Evolutionary conservation across 106 monocot species (phyloP).

Genomic region (Agapanthus africanus): DNA sequence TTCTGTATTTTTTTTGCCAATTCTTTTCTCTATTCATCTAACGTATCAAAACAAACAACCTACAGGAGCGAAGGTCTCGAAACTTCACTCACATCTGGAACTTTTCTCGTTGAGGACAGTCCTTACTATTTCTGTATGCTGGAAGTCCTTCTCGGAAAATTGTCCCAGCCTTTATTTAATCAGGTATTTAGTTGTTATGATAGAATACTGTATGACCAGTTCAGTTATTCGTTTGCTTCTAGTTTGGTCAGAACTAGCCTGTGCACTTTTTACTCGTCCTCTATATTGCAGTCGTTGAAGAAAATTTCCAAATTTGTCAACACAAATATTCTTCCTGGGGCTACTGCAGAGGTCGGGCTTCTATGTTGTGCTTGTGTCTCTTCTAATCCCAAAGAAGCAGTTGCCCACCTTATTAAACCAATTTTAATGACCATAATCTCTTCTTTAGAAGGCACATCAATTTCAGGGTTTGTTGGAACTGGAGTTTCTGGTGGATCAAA

Average conservation of each 20-base stretch:
- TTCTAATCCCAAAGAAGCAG: constrained; percentile 77
- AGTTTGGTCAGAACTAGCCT: background rate
- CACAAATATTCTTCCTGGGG: constrained; percentile 90
- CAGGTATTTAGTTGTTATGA: constrained; percentile 44
- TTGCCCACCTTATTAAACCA: constrained; percentile 60
- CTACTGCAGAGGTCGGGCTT: constrained; percentile 84
- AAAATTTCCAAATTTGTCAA: constrained; percentile 88
- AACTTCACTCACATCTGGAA: constrained; percentile 60
- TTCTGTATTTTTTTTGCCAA: background rate
- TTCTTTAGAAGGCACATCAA: constrained; percentile 61
- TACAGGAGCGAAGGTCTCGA: constrained; percentile 70
- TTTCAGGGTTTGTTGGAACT: constrained; percentile 34
- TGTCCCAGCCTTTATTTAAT: constrained; percentile 66
- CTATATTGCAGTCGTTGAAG: constrained; percentile 54
- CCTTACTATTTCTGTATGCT: constrained; percentile 88
- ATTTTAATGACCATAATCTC: constrained; percentile 49
- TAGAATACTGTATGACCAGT: background rate
- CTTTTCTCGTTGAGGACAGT: constrained; percentile 91
- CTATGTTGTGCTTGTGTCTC: constrained; percentile 91
- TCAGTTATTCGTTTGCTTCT: constrained; percentile 6
- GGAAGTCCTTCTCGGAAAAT: constrained; percentile 82
- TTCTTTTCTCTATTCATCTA: no score
- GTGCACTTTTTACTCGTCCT: background rate
- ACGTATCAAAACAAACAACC: background rate
- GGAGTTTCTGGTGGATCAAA: constrained; percentile 20